These are phyloP conservation scores for Linum tenue DNA, from an alignment of 345 rosid species.

Conservation along the genomic window DNA sequence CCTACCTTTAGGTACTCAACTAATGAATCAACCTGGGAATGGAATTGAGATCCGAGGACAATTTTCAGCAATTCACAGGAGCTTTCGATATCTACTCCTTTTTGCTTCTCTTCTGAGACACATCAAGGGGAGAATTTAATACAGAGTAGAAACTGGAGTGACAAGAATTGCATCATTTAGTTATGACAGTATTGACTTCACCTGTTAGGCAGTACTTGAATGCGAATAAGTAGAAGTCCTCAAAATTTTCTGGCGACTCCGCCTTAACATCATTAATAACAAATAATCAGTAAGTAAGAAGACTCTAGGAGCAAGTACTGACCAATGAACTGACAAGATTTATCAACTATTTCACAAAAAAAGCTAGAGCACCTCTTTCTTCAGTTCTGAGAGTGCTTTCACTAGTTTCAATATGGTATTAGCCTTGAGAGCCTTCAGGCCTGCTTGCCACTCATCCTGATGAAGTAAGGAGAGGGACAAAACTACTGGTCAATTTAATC, in stretches of 20 bases:
- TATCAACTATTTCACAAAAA: not conserved
- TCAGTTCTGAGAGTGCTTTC: slow-evolving; percentile 67
- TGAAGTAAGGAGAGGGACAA: not conserved
- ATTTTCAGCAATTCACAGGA: slow-evolving; percentile 72
- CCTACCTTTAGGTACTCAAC: slow-evolving; percentile 65
- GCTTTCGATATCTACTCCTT: slow-evolving; percentile 81
- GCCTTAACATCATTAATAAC: slow-evolving; percentile 37
- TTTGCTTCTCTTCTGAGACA: slow-evolving; percentile 80
- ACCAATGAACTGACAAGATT: not conserved
- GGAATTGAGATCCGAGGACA: slow-evolving; percentile 68
- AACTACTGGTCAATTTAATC: too few species aligned
- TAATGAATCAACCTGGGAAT: slow-evolving; percentile 66
- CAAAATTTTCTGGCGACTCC: slow-evolving; percentile 57
- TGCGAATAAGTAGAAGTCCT: slow-evolving; percentile 72
- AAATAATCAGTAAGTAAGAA: slow-evolving; percentile 6
- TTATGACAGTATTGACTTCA: slow-evolving; percentile 5
- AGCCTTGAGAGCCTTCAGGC: slow-evolving; percentile 59
- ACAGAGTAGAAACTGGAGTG: not conserved
- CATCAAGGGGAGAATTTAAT: slow-evolving; percentile 1
- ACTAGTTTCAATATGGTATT: slow-evolving; percentile 58
- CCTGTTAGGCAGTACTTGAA: slow-evolving; percentile 93
- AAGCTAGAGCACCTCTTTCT: slow-evolving; percentile 58
- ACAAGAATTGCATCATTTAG: slow-evolving; percentile 5
- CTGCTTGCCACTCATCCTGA: slow-evolving; percentile 92
- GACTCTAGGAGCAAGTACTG: slow-evolving; percentile 1